Conservation (phyloP, 768 basidiomycete species). For the Trametes sanguinea region DNA sequence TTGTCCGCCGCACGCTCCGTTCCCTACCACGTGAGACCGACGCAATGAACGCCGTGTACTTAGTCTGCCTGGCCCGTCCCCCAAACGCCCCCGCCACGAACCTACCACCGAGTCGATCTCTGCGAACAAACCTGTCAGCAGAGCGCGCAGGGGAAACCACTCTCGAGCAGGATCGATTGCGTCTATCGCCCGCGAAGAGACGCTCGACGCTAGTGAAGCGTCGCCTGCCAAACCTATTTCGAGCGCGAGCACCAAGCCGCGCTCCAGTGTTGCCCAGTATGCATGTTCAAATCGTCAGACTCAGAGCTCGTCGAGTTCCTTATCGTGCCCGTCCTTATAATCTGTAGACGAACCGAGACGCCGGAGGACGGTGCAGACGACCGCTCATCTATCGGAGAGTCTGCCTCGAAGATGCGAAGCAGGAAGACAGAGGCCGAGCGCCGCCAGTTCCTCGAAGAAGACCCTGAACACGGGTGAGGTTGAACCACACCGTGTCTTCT, state of each 20-base stretch:
- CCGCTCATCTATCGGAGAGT: constrained; percentile 55
- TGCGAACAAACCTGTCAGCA: constrained; percentile 30
- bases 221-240: constrained; percentile 20
- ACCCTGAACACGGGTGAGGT: constrained; percentile 58
- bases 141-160: constrained; percentile 14
- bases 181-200: constrained; percentile 19
- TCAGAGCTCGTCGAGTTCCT: too few species aligned
- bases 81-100: constrained; percentile 19
- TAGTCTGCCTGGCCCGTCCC: constrained; percentile 27
- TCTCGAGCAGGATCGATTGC: constrained; percentile 27
- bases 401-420: constrained; percentile 39
- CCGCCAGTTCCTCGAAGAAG: constrained; percentile 62
- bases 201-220: constrained; percentile 5
- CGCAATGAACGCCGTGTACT: background rate
- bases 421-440: constrained; percentile 62
- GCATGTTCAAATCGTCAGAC: background rate
- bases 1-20: background rate
- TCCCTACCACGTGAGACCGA: background rate
- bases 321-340: background rate
- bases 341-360: constrained; percentile 19
- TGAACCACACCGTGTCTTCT: constrained; percentile 60
- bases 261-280: constrained; percentile 10
- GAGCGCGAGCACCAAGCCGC: constrained; percentile 15
- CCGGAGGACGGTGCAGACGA: constrained; percentile 46
- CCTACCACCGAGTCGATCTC: constrained; percentile 7